Evolutionary conservation across 2,329 filamentous ascomycete genomes (phyloP), one percentile per base, ranked within the genome.

Genomic region (Cladophialophora immunda): DNA sequence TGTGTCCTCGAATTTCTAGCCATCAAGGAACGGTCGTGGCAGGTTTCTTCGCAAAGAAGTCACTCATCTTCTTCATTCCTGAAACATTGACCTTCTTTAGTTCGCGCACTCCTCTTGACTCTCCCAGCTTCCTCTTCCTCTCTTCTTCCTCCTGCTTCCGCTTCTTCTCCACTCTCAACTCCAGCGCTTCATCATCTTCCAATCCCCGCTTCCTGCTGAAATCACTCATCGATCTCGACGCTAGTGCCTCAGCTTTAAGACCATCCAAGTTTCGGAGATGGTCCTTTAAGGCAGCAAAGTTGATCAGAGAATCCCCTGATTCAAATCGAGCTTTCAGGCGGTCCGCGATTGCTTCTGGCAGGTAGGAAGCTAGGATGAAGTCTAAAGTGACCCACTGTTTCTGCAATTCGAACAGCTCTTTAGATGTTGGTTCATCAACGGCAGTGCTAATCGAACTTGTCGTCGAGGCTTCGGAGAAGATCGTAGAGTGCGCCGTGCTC

Each of bases 11-110:
- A 13, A 25, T 38, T 7, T 29, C 32, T 25, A 17, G 27, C 29
- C 45, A 25, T 32, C 52, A 62, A 22, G 13, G n/a, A 17, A 29
- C 58, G 38, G 59, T 64, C 9, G 63, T 50, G 36, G 38, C 63
- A 55, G 77, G 72, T 30, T 77, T 75, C 81, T 94, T 96, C 67
- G 88, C 88, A 78, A 99, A 99, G 81, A 99, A 99, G 68, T 90
- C 87, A 76, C 92, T 97, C 86, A 99, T 87, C 83, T 98, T 99
- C 85, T 92, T 95, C 95, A 99, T 99, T 1, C 95, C 95, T 25
- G 81, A 87, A 0, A 91, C 94, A 79, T 98, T 92, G 56, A 94
- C 94, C 81, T 98, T 99, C 77, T 91, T 91, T 75, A 99, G 78
- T 56, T 94, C 86, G 76, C 89, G 90, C 1, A 97, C 88, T 0